Evolutionary conservation across 345 rosid genomes (phyloP).

Genomic region (Psidium friedrichsthalianum): DNA sequence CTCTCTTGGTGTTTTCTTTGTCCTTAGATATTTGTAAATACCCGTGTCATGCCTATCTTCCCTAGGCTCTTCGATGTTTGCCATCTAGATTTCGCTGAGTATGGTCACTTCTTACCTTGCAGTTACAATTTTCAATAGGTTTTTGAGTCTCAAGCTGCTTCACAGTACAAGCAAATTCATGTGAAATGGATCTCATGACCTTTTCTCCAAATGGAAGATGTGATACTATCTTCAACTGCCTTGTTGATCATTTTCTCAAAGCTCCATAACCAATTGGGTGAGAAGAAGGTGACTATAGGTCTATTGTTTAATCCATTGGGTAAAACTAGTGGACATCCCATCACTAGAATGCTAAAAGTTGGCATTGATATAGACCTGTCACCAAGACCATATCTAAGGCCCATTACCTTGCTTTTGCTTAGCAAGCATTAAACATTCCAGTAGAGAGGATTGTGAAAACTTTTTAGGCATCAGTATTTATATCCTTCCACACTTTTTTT

Average conservation of each 20-base stretch:
- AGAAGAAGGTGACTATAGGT: neutral
- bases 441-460: neutral
- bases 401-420: neutral
- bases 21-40: neutral
- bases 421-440: neutral
- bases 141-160: neutral
- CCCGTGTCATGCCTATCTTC: neutral
- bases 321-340: neutral
- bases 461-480: neutral
- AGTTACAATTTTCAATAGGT: neutral
- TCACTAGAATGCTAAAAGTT: neutral
- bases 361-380: neutral
- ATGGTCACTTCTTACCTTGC: neutral
- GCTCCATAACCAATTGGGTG: neutral
- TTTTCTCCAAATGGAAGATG: neutral
- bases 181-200: neutral
- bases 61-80: neutral
- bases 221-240: neutral
- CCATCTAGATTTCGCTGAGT: neutral
- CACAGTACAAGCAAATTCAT: neutral
- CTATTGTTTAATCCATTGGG: neutral
- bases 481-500: neutral
- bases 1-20: neutral
- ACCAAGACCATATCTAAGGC: neutral
- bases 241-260: neutral